Conservation (phyloP, 768 basidiomycete species). For the Mycena sanguinolenta region DNA sequence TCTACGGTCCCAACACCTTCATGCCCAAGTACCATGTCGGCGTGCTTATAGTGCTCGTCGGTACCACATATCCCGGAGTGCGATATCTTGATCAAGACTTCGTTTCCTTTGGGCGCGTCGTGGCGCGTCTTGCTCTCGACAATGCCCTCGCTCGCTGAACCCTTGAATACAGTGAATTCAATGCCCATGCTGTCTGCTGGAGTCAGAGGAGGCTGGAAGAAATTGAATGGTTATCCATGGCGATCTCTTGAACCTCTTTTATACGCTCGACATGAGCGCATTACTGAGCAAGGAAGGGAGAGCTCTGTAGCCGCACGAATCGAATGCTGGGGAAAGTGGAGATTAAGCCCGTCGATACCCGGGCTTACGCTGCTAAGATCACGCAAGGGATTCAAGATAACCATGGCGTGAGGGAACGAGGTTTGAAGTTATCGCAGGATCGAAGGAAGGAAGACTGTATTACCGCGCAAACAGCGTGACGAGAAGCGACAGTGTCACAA, state of each 20-base stretch:
- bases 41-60: constrained; percentile 49
- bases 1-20: constrained; percentile 38
- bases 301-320: no score
- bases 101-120: constrained; percentile 33
- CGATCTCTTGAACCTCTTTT: background rate
- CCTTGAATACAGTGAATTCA: constrained; percentile 47
- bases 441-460: no score
- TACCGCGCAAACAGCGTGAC: no score
- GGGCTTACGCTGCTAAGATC: no score
- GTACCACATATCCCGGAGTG: constrained; percentile 52
- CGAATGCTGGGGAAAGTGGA: no score
- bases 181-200: constrained; percentile 9
- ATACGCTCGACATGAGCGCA: no score
- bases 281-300: no score
- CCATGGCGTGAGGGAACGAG: no score
- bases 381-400: no score
- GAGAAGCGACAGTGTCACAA: no score
- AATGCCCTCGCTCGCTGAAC: constrained; percentile 35
- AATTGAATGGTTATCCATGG: background rate
- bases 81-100: constrained; percentile 31
- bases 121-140: constrained; percentile 32
- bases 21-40: constrained; percentile 50
- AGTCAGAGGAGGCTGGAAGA: background rate
- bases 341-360: no score
- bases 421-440: no score